Percentiles rank a stretch among this genome's conserved stretches.
Conservation (phyloP, 2,329 filamentous ascomycete genomes). For the Raffaelea arxii region DNA sequence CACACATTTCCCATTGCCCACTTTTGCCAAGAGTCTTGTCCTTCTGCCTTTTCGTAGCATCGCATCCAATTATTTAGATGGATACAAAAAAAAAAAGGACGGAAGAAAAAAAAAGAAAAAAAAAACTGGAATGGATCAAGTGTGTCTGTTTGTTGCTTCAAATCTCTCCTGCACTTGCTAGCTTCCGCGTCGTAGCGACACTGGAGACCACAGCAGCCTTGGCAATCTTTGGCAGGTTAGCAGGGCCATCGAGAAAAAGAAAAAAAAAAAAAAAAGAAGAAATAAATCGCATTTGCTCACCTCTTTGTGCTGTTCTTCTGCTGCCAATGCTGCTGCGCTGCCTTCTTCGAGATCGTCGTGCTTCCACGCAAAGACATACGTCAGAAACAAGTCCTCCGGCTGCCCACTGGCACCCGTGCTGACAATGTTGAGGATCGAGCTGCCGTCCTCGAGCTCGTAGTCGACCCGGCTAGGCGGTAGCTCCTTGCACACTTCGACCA, state of each 20-base stretch:
- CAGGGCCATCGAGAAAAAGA: too few species aligned
- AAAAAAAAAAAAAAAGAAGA: too few species aligned
- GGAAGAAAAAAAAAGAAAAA: too few species aligned
- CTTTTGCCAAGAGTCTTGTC: too few species aligned
- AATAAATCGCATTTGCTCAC: too few species aligned
- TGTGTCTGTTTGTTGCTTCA: too few species aligned
- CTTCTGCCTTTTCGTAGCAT: too few species aligned
- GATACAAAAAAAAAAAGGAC: too few species aligned
- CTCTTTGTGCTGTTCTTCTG: slow-evolving; percentile 15
- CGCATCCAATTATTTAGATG: too few species aligned
- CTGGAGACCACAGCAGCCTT: slow-evolving; percentile 17
- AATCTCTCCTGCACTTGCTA: slow-evolving; percentile 15
- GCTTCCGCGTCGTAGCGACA: slow-evolving; percentile 16
- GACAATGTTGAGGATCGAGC: slow-evolving; percentile 22
- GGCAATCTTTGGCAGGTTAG: slow-evolving; percentile 17
- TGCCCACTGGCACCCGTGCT: slow-evolving; percentile 15
- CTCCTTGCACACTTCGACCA: slow-evolving; percentile 21
- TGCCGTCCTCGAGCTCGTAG: slow-evolving; percentile 21
- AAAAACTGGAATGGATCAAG: too few species aligned
- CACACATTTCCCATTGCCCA: too few species aligned
- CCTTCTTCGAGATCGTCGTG: slow-evolving; percentile 14
- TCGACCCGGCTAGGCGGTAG: slow-evolving; percentile 19
- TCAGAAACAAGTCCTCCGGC: slow-evolving; percentile 19
- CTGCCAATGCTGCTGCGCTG: slow-evolving; percentile 12
- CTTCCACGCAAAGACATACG: slow-evolving; percentile 23